These are phyloP conservation scores for Agrocybe praecox DNA, from an alignment of 768 basidiomycete genomes.

Conservation along the genomic window DNA sequence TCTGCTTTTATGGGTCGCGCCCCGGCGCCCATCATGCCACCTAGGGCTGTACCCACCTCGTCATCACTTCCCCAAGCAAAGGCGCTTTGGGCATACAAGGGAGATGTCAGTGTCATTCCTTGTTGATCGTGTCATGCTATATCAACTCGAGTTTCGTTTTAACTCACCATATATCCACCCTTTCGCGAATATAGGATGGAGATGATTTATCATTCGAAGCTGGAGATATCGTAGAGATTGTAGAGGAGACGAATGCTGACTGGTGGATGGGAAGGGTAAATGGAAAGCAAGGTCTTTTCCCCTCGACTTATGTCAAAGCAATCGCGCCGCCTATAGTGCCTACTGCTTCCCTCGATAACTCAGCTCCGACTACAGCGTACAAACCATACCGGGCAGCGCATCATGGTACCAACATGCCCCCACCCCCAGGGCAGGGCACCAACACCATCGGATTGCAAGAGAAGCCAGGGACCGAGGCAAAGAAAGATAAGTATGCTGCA, in stretches of 20 bases:
- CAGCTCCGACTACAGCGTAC: constrained; percentile 34
- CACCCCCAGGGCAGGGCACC: constrained; percentile 34
- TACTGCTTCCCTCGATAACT: constrained; percentile 6
- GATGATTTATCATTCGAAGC: constrained; percentile 79
- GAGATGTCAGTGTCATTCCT: constrained; percentile 45
- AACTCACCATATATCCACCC: neutral
- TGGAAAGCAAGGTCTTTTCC: constrained; percentile 76
- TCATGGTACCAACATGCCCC: constrained; percentile 39
- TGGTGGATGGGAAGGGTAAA: constrained; percentile 83
- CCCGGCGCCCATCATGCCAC: constrained; percentile 5
- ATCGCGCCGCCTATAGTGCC: constrained; percentile 28
- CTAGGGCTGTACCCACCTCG: constrained; percentile 11
- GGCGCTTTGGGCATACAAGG: constrained; percentile 72
- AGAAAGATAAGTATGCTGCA: constrained; percentile 61
- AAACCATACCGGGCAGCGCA: constrained; percentile 48
- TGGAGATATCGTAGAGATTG: constrained; percentile 79
- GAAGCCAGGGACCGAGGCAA: constrained; percentile 40
- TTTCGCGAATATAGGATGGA: constrained; percentile 50
- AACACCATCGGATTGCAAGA: constrained; percentile 51
- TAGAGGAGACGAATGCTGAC: constrained; percentile 80
- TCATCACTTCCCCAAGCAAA: constrained; percentile 40
- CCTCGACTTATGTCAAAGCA: constrained; percentile 73
- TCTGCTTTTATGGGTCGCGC: constrained; percentile 18
- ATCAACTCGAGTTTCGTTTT: neutral
- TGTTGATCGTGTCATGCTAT: constrained; percentile 15